A percentile compares a stretch with the other conserved stretches of the same genome.
Conservation (phyloP, 805 yeast species). For the Groenewaldozyma salmanticensis region DNA sequence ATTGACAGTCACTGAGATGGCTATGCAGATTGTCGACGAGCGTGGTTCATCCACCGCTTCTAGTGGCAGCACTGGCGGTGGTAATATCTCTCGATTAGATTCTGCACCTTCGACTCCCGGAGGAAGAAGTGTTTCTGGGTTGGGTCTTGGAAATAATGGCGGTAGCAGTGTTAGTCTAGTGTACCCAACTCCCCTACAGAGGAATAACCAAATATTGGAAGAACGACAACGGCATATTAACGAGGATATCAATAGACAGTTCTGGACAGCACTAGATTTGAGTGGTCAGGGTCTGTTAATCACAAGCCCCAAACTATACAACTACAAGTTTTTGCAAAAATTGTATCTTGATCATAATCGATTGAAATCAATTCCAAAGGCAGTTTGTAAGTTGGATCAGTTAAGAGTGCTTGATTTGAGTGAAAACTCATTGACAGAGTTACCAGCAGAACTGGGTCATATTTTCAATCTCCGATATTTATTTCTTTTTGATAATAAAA, state of each 20-base stretch:
- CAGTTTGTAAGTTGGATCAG: conserved; percentile 57
- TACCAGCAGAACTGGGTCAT: conserved; percentile 82
- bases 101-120: conserved; percentile 22
- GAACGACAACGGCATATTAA: conserved; percentile 31
- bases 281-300: conserved; percentile 78
- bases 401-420: conserved; percentile 81
- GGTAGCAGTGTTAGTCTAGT: conserved; percentile 8
- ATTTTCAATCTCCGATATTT: conserved; percentile 71
- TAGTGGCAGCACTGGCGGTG: background rate
- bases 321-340: conserved; percentile 76
- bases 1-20: conserved; percentile 30
- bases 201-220: conserved; percentile 30
- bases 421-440: conserved; percentile 53
- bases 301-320: conserved; percentile 64
- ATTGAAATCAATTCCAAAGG: conserved; percentile 54
- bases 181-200: conserved; percentile 21
- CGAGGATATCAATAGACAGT: conserved; percentile 46
- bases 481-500: conserved; percentile 79
- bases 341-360: conserved; percentile 82
- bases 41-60: conserved; percentile 5
- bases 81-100: background rate
- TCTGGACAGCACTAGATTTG: conserved; percentile 90
- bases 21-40: conserved; percentile 27
- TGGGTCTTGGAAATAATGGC: conserved; percentile 18
- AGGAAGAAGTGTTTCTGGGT: conserved; percentile 10